Evolutionary conservation across 2,329 filamentous ascomycete species (phyloP), one percentile per base, ranked within the genome.

Genomic region (Cladosporium colombiae): DNA sequence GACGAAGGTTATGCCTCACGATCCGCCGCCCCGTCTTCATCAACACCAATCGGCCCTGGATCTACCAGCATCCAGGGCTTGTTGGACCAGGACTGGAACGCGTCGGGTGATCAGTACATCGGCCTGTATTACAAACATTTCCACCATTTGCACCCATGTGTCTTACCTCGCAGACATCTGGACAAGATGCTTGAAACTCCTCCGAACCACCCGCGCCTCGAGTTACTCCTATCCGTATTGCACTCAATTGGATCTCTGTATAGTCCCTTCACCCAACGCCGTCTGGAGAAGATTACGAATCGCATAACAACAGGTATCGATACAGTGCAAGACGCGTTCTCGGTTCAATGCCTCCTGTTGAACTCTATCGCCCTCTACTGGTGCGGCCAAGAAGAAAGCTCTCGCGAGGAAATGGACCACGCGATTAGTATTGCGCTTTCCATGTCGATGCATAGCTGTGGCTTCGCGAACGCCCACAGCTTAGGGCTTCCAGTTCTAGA

Each of bases 41-140:
- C 40, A 21, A 44, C 40, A 44, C 18, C 40, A n/a, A 6, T 44
- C 2, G 40, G 11, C 29, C n/a, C 29, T 7, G 50, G 52, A 37
- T 25, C 40, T 27, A 31, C 60, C 33, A 21, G 49, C 50, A 58
- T 44, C 21, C 62, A 44, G n/a, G 23, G 16, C 8, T 37, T 40
- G 31, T 46, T 27, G 57, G 25, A 60, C 27, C 33, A 46, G 21
- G 31, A 37, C 40, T 44, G 33, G 57, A 27, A 60, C 57, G n/a
- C 40, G 5, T 27, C 31, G 10, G 57, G n/a, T 27, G 57, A 40
- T 60, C 57, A 64, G 29, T 49, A 52, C 49, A 64, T 58, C 33
- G 62, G 29, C 16, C 23, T 64, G 10, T 64, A 56, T 33, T 64
- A 50, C 40, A 25, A 46, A 25, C 33, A 53, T 29, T 57, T 40